Evolutionary conservation across 2,329 filamentous ascomycete species (phyloP).

Genomic region (Alternaria metachromatica): DNA sequence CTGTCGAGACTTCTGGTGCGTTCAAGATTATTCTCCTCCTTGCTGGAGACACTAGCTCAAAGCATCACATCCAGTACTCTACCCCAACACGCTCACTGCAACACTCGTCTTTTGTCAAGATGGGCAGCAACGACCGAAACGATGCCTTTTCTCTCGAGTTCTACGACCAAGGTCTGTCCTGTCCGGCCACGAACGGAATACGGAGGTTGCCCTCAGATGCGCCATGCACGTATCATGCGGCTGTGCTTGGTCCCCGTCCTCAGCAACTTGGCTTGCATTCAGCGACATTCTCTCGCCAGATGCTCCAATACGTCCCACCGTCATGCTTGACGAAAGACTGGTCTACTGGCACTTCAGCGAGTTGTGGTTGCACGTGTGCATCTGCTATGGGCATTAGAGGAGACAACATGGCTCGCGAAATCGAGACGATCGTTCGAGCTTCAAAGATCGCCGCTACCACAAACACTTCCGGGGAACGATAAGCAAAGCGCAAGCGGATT

Average conservation of each 20-base stretch:
- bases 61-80: not conserved
- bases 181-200: not conserved
- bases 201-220: not conserved
- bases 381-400: not conserved
- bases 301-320: conserved; percentile 1
- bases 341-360: conserved; percentile 7
- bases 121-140: not conserved
- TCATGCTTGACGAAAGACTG: not conserved
- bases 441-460: not conserved
- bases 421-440: conserved; percentile 2
- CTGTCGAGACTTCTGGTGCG: not conserved
- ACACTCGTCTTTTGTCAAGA: not conserved
- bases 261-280: not conserved
- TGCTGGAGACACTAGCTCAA: not conserved
- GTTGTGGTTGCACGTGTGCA: conserved; percentile 7
- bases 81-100: not conserved
- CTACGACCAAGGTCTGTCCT: not conserved
- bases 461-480: not conserved
- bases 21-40: not conserved
- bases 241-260: not conserved
- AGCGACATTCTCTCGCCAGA: not conserved
- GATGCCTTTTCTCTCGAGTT: not conserved
- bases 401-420: conserved; percentile 1
- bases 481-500: not conserved
- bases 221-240: conserved; percentile 6